phyloP scores from a whole-genome alignment of 495 filamentous ascomycete species.

The Recurvomyces mirabilis region DNA sequence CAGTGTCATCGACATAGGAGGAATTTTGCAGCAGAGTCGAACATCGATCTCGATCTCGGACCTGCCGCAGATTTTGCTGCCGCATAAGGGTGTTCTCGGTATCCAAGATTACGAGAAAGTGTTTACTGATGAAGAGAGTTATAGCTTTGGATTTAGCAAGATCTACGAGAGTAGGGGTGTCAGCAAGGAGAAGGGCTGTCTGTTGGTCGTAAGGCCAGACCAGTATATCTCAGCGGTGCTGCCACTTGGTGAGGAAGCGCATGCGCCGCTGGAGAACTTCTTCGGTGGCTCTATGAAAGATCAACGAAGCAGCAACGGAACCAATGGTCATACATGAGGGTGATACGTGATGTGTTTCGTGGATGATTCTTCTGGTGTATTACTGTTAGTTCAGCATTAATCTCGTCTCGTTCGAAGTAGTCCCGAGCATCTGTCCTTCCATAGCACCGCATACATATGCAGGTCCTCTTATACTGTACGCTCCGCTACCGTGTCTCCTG shows the following conservation, averaged over 20 bases:
- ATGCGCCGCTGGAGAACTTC: slow-evolving; percentile 8
- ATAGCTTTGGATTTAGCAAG: slow-evolving; percentile 40
- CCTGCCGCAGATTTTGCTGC: slow-evolving; percentile 15
- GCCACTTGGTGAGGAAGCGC: slow-evolving; percentile 9
- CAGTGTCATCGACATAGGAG: slow-evolving; percentile 19
- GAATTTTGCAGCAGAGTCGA: slow-evolving; percentile 10
- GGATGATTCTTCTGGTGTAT: too few relatives aligned
- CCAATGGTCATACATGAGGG: slow-evolving; percentile 8
- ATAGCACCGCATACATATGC: not conserved
- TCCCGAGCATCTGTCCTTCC: not conserved
- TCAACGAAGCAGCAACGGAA: slow-evolving; percentile 1
- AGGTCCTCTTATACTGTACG: not conserved
- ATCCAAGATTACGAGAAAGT: slow-evolving; percentile 49
- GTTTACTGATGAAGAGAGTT: slow-evolving; percentile 52
- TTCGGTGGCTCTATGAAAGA: slow-evolving; percentile 17
- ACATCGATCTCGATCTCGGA: slow-evolving; percentile 6
- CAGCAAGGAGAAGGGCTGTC: slow-evolving; percentile 45
- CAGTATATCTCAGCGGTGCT: slow-evolving; percentile 43
- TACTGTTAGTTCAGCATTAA: too few relatives aligned
- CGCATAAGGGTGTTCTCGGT: slow-evolving; percentile 16
- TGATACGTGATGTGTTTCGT: too few relatives aligned
- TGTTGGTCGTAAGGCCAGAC: slow-evolving; percentile 55
- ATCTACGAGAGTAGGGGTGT: slow-evolving; percentile 57
- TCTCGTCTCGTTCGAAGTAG: not conserved
- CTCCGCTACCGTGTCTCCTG: not conserved